phyloP scores from a whole-genome alignment of 176 grass and related monocot genomes.

The Elymus sibiricus region DNA sequence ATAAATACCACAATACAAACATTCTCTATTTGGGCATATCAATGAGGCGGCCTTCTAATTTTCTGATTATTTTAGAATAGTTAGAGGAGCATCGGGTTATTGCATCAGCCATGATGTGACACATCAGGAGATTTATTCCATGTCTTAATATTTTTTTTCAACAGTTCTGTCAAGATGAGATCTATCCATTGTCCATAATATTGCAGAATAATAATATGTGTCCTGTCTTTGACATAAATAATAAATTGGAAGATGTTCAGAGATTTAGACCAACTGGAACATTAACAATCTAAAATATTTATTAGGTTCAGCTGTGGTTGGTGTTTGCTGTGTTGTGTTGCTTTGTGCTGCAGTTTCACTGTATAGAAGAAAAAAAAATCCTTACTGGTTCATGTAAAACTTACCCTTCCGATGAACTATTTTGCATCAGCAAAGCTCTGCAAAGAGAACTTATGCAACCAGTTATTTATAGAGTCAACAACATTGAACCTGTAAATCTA shows the following conservation, averaged over 20 bases:
- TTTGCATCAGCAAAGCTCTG: background rate
- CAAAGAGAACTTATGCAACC: background rate
- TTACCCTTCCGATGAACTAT: no score
- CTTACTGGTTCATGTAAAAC: no score
- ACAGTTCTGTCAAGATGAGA: background rate
- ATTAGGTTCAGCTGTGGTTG: background rate
- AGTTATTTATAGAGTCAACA: background rate
- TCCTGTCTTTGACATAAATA: background rate
- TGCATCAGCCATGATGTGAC: background rate
- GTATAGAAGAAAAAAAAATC: no score
- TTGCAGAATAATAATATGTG: background rate
- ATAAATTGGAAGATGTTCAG: background rate
- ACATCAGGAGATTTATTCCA: background rate
- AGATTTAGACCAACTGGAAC: background rate
- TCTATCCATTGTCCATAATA: background rate
- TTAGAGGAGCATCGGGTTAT: background rate
- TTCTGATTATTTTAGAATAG: background rate
- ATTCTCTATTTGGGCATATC: background rate
- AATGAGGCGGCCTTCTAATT: background rate
- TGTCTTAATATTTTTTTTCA: background rate
- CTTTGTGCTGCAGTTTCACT: background rate
- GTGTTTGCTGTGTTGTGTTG: background rate
- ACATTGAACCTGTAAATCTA: background rate
- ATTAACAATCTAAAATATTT: background rate
- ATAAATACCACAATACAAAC: background rate